Percentiles rank a stretch among this genome's conserved stretches.
Conservation (phyloP, 2,329 filamentous ascomycete species). For the Onygena corvina region DNA sequence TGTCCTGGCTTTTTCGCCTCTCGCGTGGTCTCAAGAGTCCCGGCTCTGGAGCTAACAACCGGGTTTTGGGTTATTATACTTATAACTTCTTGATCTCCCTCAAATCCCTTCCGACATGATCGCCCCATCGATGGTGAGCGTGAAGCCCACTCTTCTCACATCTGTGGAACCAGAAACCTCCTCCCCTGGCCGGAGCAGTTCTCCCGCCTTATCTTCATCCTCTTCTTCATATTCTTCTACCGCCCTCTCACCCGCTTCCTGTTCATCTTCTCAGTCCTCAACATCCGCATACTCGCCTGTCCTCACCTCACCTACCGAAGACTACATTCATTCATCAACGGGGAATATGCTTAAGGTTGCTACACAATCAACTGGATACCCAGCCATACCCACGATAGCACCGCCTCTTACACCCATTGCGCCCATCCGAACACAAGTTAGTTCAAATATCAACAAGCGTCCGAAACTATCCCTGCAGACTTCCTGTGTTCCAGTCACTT, state of each 20-base stretch:
- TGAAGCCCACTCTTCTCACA: slow-evolving; percentile 9
- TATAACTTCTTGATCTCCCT: background rate
- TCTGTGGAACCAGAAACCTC: slow-evolving; percentile 9
- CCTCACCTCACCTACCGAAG: slow-evolving; percentile 1
- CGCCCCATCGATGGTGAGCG: slow-evolving; percentile 11
- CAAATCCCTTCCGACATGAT: slow-evolving; percentile 10
- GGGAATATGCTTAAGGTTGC: slow-evolving; percentile 12
- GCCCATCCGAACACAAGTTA: background rate
- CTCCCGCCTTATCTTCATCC: slow-evolving; percentile 7
- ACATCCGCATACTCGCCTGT: slow-evolving; percentile 9
- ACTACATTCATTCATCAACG: background rate
- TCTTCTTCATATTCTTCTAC: slow-evolving; percentile 7
- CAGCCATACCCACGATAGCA: slow-evolving; percentile 8
- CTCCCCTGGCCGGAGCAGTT: background rate
- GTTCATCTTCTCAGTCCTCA: slow-evolving; percentile 4
- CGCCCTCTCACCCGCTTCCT: background rate
- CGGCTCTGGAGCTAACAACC: background rate
- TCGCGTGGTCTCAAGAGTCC: background rate
- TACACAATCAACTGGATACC: slow-evolving; percentile 8
- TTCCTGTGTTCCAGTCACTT: slow-evolving; percentile 37
- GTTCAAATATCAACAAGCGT: slow-evolving; percentile 24
- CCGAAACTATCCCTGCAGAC: slow-evolving; percentile 54
- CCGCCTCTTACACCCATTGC: slow-evolving; percentile 13
- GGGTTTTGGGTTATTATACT: slow-evolving; percentile 1
- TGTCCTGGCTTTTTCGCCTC: slow-evolving; percentile 6